Evolutionary conservation across 345 rosid species (phyloP), one percentile per base, ranked within the genome.

Genomic region (thale cress (Arabidopsis thaliana)): DNA sequence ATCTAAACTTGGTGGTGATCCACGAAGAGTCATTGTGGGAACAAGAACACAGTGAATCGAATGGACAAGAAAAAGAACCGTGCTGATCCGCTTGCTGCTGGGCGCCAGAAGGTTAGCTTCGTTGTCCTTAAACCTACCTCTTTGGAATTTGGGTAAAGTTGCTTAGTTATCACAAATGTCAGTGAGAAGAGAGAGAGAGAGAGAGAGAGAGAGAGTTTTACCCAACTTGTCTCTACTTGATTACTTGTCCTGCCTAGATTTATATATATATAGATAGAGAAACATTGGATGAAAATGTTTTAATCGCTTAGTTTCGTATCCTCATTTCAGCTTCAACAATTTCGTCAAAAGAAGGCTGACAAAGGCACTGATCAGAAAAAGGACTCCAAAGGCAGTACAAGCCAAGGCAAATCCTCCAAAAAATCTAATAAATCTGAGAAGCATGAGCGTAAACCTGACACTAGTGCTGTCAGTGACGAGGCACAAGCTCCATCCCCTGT

Each of bases 21-120:
- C 44, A 61, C 23, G 37, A 67, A 77, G 50, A 53, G 40, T 74
- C 52, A 7, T 65, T 37, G 82, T 84, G 64, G 74, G 84, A 33
- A 61, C 41, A 34, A 68, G 49, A 68, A 44, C 65, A 36, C 78
- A 71, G 87, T 64, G 79, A 83, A 79, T 77, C 70, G 57, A 83
- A 94, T 91, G 97, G 98, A 94, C 74, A 91, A 90, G 86, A 91
- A 89, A 84, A 94, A 88, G 89, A 89, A 67, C 78, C 92, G 96
- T 69, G 78, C 85, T 30, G 97, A 94, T 83, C 85, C 91, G 74
- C 97, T 91, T 32, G 91, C 93, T 1, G 98, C 98, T 1, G 98
- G 98, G 25, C 96, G 97, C 12, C 89, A 91, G 76, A 91, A 85
- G 97, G 98, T 91, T 78, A 34, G 78, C 28, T 67, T 58, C 32